Percentiles rank a stretch among this genome's conserved stretches.
Conservation (phyloP, 305 asterid genomes). For the Fraxinus angustifolia region DNA sequence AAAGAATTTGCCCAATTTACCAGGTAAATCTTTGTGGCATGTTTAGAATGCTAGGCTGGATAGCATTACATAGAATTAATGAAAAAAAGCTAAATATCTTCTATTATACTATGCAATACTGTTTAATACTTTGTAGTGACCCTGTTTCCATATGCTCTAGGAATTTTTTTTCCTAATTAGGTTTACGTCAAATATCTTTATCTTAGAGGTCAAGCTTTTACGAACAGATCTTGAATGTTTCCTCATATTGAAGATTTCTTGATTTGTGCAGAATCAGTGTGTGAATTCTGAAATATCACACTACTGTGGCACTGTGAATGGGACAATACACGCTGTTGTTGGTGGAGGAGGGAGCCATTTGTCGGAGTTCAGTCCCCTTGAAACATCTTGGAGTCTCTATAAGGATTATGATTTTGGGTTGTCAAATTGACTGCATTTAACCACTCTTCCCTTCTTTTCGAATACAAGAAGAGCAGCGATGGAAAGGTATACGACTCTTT, state of each 20-base stretch:
- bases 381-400: slow-evolving; percentile 49
- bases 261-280: slow-evolving; percentile 47
- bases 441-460: slow-evolving; percentile 65
- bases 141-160: neutral
- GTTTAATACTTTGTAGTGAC: neutral
- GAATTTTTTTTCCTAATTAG: neutral
- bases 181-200: neutral
- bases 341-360: slow-evolving; percentile 80
- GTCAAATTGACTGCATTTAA: slow-evolving; percentile 66
- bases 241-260: neutral
- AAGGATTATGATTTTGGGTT: slow-evolving; percentile 70
- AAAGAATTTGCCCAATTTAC: slow-evolving; percentile 50
- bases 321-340: slow-evolving; percentile 78
- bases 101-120: neutral
- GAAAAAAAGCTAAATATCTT: neutral
- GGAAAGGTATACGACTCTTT: slow-evolving; percentile 75
- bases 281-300: slow-evolving; percentile 48
- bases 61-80: too few species aligned
- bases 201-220: neutral
- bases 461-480: slow-evolving; percentile 70
- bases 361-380: slow-evolving; percentile 34
- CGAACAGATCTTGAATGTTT: too few species aligned
- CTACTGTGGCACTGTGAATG: slow-evolving; percentile 58
- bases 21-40: slow-evolving; percentile 28
- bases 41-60: neutral